Evolutionary conservation across 75 land plant genomes (phyloP), one percentile per base, ranked within the genome.

Genomic region (Azolla pinnata): DNA sequence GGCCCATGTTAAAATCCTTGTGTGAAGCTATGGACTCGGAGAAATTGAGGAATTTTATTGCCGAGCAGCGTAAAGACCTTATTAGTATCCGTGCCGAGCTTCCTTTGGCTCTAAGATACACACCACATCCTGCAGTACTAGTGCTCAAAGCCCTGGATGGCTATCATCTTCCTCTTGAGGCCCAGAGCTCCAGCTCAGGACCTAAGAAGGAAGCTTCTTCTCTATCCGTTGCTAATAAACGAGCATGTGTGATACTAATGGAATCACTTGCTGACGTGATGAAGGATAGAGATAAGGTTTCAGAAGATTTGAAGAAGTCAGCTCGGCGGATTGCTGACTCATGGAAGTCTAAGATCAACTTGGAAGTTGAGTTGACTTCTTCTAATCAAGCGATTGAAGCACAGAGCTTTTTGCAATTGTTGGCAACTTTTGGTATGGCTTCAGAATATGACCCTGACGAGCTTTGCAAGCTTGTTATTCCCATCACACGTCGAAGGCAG

Each of bases 241-340:
- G 88, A 78, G 92, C 85, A 16, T 79, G 88, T 70, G 76, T 77
- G n/a, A 26, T 87, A 69, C 20, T 87, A 0, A 46, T 87, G 64
- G 88, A 84, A 56, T 53, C 68, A 8, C 48, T 84, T 70, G 68
- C 67, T 29, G 81, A 80, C 29, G 82, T 79, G 4, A 29, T 87
- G 67, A 72, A 78, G 10, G 68, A 66, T 1, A 67, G 30, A 19
- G 67, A 67, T 19, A 14, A 64, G 18, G 56, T 67, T 17, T 31
- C 69, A 12, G 32, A 40, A 4, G 38, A 35, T 67, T 12, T 64
- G 0, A 67, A 67, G 72, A 71, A 77, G 50, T 45, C 59, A 51
- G 92, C 88, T 2, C 67, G 63, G 61, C 71, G 60, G 50, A 68
- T 84, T 0, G 92, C 80, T n/a, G 76, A 68, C 62, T 52, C 59